A percentile compares a stretch with the other conserved stretches of the same genome.
phyloP scores from a whole-genome alignment of 495 filamentous ascomycete genomes.

The Penicillium parvum region DNA sequence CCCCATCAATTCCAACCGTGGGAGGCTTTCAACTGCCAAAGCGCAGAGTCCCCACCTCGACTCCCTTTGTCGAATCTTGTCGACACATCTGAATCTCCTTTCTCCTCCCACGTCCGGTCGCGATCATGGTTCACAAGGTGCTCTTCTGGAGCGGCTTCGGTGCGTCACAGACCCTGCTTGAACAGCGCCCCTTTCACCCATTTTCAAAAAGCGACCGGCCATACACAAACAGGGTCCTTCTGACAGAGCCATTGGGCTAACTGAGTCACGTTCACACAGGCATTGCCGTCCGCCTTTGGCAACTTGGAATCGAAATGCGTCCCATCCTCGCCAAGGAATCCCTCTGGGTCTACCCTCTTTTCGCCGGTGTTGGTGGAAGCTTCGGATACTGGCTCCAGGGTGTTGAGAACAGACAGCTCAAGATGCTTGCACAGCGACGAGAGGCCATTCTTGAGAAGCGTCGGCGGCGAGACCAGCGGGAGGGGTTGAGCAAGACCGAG shows the following conservation, averaged over 20 bases:
- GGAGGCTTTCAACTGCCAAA: conserved; percentile 14
- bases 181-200: not conserved
- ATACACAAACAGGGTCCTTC: no score
- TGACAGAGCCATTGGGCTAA: conserved; percentile 8
- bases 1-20: conserved; percentile 16
- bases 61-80: conserved; percentile 5
- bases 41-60: conserved; percentile 4
- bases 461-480: conserved; percentile 63
- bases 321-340: conserved; percentile 75
- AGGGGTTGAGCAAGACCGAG: conserved; percentile 36
- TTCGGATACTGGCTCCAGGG: conserved; percentile 96
- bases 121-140: conserved; percentile 67
- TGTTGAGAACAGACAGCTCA: conserved; percentile 73
- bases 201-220: not conserved
- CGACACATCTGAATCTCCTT: conserved; percentile 6
- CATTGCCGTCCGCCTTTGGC: conserved; percentile 85
- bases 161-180: conserved; percentile 42
- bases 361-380: conserved; percentile 73
- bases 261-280: conserved; percentile 48
- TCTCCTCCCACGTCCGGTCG: conserved; percentile 17
- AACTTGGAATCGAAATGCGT: conserved; percentile 97
- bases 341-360: conserved; percentile 89
- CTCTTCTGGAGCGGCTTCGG: conserved; percentile 98
- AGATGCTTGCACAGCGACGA: conserved; percentile 69
- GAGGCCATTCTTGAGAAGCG: conserved; percentile 82